Percentiles rank a stretch among this genome's conserved stretches.
Evolutionary conservation across 192 early-diverging fungal genomes (phyloP).

Genomic region (Dissophora ornata): DNA sequence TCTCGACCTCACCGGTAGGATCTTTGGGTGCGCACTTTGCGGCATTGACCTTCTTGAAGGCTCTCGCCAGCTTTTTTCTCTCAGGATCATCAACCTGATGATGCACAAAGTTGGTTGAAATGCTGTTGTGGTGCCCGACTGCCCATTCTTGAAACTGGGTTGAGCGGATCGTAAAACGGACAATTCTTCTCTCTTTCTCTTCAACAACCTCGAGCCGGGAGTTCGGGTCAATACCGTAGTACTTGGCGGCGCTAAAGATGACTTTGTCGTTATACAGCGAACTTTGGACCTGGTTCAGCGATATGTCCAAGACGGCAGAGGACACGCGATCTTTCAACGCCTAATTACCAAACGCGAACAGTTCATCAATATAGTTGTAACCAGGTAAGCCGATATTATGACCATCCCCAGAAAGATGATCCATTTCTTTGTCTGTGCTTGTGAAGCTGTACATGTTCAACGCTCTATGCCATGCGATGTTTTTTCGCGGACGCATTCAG

Average conservation of each 20-base stretch:
- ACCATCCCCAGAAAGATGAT: constrained; percentile 7
- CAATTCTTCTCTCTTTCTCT: not conserved
- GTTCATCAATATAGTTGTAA: not conserved
- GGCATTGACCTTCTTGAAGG: too few species aligned
- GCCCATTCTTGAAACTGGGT: constrained; percentile 5
- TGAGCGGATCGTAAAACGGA: constrained; percentile 2
- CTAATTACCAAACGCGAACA: too few species aligned
- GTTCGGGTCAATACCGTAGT: constrained; percentile 5
- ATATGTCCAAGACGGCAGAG: too few species aligned
- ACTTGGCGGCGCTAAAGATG: not conserved
- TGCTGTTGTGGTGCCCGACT: constrained; percentile 10
- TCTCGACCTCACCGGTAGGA: too few species aligned
- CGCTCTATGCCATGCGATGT: constrained; percentile 7
- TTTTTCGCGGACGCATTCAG: constrained; percentile 22
- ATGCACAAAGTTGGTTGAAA: too few species aligned
- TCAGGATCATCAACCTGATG: too few species aligned
- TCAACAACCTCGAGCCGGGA: constrained; percentile 5
- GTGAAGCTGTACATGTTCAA: constrained; percentile 7
- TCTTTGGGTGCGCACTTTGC: too few species aligned
- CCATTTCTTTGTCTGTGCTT: constrained; percentile 5
- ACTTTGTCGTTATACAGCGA: not conserved
- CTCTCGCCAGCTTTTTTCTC: too few species aligned
- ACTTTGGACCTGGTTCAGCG: too few species aligned
- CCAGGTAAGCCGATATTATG: not conserved
- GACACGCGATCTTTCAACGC: too few species aligned